phyloP scores from a whole-genome alignment of 2,329 filamentous ascomycete species.

The Emmonsia crescens region DNA sequence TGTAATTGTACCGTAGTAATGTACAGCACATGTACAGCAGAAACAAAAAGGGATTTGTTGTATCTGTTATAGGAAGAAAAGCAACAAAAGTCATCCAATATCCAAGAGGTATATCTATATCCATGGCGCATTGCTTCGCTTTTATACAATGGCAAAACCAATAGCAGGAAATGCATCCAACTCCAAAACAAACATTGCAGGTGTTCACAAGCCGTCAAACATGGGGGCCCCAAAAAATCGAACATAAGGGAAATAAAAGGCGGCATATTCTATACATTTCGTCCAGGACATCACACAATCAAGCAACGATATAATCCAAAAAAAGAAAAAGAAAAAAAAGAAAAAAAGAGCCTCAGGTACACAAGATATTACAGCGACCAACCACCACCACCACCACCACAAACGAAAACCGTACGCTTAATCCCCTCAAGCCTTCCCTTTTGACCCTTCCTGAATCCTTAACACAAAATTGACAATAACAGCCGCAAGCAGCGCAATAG shows the following conservation, averaged over 20 bases:
- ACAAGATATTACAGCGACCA: neutral
- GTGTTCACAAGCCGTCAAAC: neutral
- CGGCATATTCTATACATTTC: neutral
- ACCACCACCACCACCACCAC: neutral
- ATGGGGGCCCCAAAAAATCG: neutral
- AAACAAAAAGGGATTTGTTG: neutral
- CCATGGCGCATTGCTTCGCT: neutral
- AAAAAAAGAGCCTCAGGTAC: neutral
- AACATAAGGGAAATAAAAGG: neutral
- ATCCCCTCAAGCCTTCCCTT: neutral
- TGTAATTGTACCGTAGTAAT: too few species aligned
- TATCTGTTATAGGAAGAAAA: neutral
- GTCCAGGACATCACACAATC: neutral
- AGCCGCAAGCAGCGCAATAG: constrained; percentile 72
- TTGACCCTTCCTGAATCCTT: constrained; percentile 35
- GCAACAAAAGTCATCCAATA: neutral
- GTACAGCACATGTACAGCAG: neutral
- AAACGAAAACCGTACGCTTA: neutral
- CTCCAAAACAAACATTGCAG: neutral
- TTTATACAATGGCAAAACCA: neutral
- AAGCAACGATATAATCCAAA: neutral
- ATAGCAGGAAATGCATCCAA: neutral
- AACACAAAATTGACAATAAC: constrained; percentile 96
- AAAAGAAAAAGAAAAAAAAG: neutral
- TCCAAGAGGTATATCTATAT: neutral